phyloP scores from a whole-genome alignment of 2,329 filamentous ascomycete genomes.

The Botrytis galanthina region DNA sequence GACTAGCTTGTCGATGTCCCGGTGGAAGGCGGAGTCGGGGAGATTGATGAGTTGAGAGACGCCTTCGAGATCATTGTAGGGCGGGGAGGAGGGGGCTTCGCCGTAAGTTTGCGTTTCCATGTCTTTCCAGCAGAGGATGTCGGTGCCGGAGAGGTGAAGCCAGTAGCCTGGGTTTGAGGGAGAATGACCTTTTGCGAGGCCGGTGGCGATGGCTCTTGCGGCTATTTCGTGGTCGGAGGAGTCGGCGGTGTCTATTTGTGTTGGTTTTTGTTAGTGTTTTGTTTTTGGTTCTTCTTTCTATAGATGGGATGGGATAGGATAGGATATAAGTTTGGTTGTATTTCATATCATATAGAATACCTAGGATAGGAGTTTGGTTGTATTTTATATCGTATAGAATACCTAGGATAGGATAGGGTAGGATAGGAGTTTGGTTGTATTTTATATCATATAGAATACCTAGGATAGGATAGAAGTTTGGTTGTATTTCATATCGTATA shows the following conservation, averaged over 20 bases:
- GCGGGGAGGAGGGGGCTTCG: constrained; percentile 43
- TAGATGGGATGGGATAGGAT: neutral
- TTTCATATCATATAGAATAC: no score
- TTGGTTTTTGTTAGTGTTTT: neutral
- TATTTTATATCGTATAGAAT: no score
- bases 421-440: no score
- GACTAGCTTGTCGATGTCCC: constrained; percentile 65
- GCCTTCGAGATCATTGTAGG: constrained; percentile 52
- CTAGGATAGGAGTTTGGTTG: no score
- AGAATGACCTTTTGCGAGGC: constrained; percentile 47
- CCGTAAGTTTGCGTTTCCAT: constrained; percentile 46
- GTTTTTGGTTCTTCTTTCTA: neutral
- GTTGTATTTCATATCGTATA: no score
- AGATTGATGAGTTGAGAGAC: constrained; percentile 49
- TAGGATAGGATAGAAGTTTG: neutral
- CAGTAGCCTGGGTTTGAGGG: constrained; percentile 46
- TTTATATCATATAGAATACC: no score
- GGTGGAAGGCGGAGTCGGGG: constrained; percentile 55
- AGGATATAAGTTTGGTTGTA: no score
- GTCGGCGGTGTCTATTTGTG: constrained; percentile 40
- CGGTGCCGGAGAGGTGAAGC: constrained; percentile 56
- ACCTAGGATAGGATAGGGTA: no score
- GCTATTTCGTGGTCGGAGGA: constrained; percentile 47
- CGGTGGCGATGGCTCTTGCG: constrained; percentile 46
- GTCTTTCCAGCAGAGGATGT: constrained; percentile 53